Conservation (phyloP, 495 filamentous ascomycete species). For the Podospora pseudopauciseta region DNA sequence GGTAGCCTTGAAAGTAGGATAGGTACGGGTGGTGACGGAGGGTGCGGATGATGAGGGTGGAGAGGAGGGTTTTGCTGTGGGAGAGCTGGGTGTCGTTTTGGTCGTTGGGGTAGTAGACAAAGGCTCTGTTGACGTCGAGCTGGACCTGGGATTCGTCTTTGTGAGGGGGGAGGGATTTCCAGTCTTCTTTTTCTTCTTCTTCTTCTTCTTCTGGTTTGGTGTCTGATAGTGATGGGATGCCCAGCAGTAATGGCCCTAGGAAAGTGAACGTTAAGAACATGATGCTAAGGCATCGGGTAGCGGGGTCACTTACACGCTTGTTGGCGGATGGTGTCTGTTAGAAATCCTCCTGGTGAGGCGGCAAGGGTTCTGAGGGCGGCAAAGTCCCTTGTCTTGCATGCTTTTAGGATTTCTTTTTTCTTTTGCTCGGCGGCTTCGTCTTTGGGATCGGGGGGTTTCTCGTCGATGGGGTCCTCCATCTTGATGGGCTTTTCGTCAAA, state of each 20-base stretch:
- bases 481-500: not conserved
- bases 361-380: constrained; percentile 62
- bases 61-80: constrained; percentile 66
- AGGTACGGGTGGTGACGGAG: constrained; percentile 80
- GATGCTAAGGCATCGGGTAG: not conserved
- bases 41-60: constrained; percentile 67
- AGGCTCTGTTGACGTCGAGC: constrained; percentile 91
- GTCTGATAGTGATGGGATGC: constrained; percentile 34
- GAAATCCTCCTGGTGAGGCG: constrained; percentile 67
- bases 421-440: constrained; percentile 17
- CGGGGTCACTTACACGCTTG: constrained; percentile 63
- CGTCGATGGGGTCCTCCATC: constrained; percentile 11
- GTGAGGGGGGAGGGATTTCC: constrained; percentile 60
- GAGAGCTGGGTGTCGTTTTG: constrained; percentile 57
- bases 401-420: constrained; percentile 52
- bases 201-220: constrained; percentile 3
- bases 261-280: constrained; percentile 11
- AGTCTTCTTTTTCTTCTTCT: constrained; percentile 14
- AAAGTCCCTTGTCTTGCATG: constrained; percentile 64
- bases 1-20: constrained; percentile 96
- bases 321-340: constrained; percentile 75
- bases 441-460: constrained; percentile 19
- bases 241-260: constrained; percentile 78
- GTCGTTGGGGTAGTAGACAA: constrained; percentile 86
- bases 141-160: constrained; percentile 84